phyloP scores from a whole-genome alignment of 345 rosid genomes.

The Kandelia obovata region DNA sequence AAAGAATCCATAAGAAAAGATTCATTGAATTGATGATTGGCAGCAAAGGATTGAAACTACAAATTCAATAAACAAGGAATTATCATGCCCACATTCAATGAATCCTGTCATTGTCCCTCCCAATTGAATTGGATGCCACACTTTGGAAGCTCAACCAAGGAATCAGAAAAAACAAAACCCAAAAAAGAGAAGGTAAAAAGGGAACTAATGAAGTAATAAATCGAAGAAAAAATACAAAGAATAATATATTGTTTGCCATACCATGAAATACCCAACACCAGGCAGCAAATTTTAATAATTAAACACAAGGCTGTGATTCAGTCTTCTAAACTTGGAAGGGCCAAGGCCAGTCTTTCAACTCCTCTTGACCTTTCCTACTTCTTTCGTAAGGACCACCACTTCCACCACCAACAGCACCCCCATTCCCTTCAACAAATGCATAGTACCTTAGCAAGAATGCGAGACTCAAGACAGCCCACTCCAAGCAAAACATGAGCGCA shows the following conservation, averaged over 20 bases:
- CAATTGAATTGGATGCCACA: too few relatives aligned
- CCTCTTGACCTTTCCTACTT: constrained; percentile 33
- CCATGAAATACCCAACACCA: too few relatives aligned
- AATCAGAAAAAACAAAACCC: too few relatives aligned
- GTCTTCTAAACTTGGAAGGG: constrained; percentile 50
- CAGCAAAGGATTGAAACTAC: too few relatives aligned
- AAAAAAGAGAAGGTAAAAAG: too few relatives aligned
- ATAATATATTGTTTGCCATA: too few relatives aligned
- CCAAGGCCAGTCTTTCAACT: constrained; percentile 72
- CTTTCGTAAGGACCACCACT: background rate
- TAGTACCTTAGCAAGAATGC: constrained; percentile 82
- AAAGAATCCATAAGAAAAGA: too few relatives aligned
- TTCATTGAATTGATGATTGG: too few relatives aligned
- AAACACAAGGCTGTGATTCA: too few relatives aligned
- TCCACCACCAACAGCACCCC: constrained; percentile 13
- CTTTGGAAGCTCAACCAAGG: too few relatives aligned
- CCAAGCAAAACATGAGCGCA: constrained; percentile 61
- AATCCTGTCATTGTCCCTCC: background rate
- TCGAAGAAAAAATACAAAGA: too few relatives aligned
- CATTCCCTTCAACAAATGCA: constrained; percentile 56
- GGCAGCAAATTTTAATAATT: background rate
- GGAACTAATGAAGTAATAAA: too few relatives aligned
- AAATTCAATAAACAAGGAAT: background rate
- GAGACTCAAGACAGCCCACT: constrained; percentile 76
- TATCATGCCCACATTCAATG: background rate